Evolutionary conservation across 2,329 filamentous ascomycete species (phyloP).

Genomic region (Cladosporium sp.): DNA sequence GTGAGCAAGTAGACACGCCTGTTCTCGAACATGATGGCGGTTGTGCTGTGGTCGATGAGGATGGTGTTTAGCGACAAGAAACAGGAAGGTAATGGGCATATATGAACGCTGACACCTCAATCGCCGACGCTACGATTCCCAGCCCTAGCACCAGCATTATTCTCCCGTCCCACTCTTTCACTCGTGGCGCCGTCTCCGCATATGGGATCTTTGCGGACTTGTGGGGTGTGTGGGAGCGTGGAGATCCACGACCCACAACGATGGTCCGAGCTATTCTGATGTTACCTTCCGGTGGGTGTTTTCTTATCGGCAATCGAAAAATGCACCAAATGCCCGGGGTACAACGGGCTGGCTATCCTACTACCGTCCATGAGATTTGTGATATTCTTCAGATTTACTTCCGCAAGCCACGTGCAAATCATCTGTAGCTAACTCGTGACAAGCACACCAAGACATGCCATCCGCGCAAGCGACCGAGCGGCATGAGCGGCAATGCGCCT

Average conservation of each 20-base stretch:
- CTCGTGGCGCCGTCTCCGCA: conserved; percentile 7
- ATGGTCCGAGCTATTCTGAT: not conserved
- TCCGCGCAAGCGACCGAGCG: conserved; percentile 2
- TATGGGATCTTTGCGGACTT: not conserved
- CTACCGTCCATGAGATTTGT: not conserved
- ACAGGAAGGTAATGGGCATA: not conserved
- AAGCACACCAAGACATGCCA: conserved; percentile 17
- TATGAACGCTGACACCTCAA: conserved; percentile 1
- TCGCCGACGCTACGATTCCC: conserved; percentile 2
- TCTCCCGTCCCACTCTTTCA: conserved; percentile 15
- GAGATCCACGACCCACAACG: conserved; percentile 9
- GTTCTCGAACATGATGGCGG: conserved; percentile 42
- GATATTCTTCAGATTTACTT: not conserved
- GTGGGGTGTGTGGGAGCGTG: conserved; percentile 17
- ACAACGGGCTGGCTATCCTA: not conserved
- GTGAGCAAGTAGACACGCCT: conserved; percentile 50
- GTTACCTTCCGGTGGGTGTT: not conserved
- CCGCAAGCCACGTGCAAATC: not conserved
- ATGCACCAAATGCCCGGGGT: not conserved
- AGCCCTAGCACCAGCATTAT: not conserved
- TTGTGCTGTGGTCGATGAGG: conserved; percentile 15
- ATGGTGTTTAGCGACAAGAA: not conserved
- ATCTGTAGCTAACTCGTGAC: not conserved
- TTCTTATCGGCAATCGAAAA: not conserved
- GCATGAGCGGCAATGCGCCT: conserved; percentile 8